Evolutionary conservation across 2,329 filamentous ascomycete species (phyloP).

Genomic region (Rachicladosporium sp.): DNA sequence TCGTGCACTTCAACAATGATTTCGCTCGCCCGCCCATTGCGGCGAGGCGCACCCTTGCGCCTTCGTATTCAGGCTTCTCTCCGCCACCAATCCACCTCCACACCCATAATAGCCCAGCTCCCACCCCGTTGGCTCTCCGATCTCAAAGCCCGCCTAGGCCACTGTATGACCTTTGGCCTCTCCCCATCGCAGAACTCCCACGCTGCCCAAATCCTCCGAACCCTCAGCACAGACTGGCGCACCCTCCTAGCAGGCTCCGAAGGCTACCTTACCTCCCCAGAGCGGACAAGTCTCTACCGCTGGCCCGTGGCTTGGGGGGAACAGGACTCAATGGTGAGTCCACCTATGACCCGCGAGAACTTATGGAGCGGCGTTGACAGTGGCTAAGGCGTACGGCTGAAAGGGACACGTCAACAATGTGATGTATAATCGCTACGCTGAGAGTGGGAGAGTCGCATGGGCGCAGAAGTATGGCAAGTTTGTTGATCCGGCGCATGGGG

Average conservation of each 20-base stretch:
- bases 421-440: constrained; percentile 70
- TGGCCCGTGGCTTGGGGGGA: constrained; percentile 73
- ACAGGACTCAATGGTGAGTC: constrained; percentile 52
- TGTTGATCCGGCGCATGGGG: constrained; percentile 47
- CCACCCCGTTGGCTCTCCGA: constrained; percentile 58
- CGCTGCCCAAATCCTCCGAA: constrained; percentile 46
- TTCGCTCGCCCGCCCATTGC: no score
- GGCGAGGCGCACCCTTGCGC: no score
- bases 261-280: constrained; percentile 56
- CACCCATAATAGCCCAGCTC: constrained; percentile 15
- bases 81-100: no score
- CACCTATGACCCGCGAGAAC: no score
- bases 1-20: no score
- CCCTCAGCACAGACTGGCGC: constrained; percentile 56
- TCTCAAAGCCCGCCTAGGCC: constrained; percentile 54
- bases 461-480: constrained; percentile 54
- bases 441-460: constrained; percentile 71
- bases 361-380: background rate
- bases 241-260: constrained; percentile 60
- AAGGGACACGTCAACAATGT: constrained; percentile 75
- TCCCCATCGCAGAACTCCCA: constrained; percentile 43
- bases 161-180: constrained; percentile 64
- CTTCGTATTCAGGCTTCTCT: no score
- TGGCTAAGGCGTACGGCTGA: constrained; percentile 5
- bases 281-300: constrained; percentile 49